phyloP scores from a whole-genome alignment of 495 filamentous ascomycete species.

The Ascobolus immersus region DNA sequence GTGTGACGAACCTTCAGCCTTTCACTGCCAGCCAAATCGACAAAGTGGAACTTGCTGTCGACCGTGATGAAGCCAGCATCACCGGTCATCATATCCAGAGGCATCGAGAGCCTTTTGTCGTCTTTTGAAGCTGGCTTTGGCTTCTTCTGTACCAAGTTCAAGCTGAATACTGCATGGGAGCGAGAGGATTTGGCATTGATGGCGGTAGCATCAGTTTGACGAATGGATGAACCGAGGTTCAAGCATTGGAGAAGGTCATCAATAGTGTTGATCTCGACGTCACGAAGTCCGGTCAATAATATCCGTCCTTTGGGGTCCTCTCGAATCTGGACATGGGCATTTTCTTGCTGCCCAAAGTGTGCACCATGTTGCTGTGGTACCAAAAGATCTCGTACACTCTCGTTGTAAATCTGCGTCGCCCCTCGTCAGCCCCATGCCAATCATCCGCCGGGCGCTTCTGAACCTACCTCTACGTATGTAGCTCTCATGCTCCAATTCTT shows the following conservation, averaged over 20 bases:
- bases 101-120: conserved; percentile 79
- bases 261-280: conserved; percentile 73
- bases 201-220: conserved; percentile 95
- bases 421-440: conserved; percentile 5
- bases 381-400: conserved; percentile 75
- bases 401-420: conserved; percentile 62
- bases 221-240: conserved; percentile 77
- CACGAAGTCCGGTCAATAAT: conserved; percentile 63
- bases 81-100: conserved; percentile 46
- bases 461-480: conserved; percentile 68
- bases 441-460: not conserved
- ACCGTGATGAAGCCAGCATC: conserved; percentile 54
- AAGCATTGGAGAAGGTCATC: conserved; percentile 74
- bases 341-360: conserved; percentile 40
- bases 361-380: conserved; percentile 24
- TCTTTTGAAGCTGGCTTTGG: conserved; percentile 21
- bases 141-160: conserved; percentile 80
- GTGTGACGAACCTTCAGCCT: conserved; percentile 37
- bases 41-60: conserved; percentile 96
- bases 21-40: conserved; percentile 93
- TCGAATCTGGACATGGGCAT: conserved; percentile 54
- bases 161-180: conserved; percentile 89
- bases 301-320: conserved; percentile 94
- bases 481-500: conserved; percentile 86
- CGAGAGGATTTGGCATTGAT: conserved; percentile 98